A percentile compares a stretch with the other conserved stretches of the same genome.
Evolutionary conservation across 2,329 filamentous ascomycete genomes (phyloP).

Genomic region (Venturia asperata): DNA sequence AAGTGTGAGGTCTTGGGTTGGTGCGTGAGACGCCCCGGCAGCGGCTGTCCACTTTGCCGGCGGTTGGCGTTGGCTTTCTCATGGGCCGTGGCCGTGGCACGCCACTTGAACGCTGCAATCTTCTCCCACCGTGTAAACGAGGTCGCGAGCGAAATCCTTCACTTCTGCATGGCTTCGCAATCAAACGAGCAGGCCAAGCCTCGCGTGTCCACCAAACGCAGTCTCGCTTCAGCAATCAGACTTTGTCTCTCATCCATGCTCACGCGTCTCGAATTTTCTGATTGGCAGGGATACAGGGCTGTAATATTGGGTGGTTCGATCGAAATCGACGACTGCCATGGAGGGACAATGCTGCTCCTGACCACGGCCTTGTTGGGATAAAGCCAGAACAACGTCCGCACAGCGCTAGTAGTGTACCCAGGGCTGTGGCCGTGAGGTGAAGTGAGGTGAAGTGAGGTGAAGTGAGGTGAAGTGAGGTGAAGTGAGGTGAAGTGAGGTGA

Average conservation of each 20-base stretch:
- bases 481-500: too few relatives aligned
- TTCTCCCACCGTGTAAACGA: not conserved
- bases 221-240: not conserved
- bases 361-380: not conserved
- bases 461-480: too few relatives aligned
- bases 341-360: not conserved
- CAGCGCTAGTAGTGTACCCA: too few relatives aligned
- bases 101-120: not conserved
- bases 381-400: not conserved
- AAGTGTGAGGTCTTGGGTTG: not conserved
- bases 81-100: not conserved
- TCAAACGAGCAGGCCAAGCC: not conserved
- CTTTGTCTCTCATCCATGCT: not conserved
- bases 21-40: not conserved
- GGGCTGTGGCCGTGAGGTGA: too few relatives aligned
- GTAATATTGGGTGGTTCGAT: not conserved
- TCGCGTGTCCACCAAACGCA: not conserved
- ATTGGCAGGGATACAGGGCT: not conserved
- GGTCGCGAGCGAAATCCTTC: not conserved
- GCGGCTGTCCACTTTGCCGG: not conserved
- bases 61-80: too few relatives aligned
- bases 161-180: not conserved
- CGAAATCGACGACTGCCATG: not conserved
- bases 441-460: too few relatives aligned
- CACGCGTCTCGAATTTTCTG: slow-evolving; percentile 2